These are phyloP conservation scores for Monosporozyma siamensis DNA, from an alignment of 805 yeast species.

Conservation along the genomic window DNA sequence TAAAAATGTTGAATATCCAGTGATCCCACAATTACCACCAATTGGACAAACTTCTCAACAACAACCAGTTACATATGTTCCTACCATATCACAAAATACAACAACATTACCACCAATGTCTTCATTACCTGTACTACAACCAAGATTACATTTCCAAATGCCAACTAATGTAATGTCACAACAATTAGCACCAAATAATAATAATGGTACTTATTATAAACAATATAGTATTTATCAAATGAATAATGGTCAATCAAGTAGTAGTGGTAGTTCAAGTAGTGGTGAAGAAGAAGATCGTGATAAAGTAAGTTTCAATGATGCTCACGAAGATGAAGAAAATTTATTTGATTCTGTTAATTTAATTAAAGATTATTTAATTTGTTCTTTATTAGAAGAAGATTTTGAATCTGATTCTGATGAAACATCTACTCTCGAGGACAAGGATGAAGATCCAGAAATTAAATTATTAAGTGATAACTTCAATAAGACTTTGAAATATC, in stretches of 20 bases:
- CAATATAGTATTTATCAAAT: constrained; percentile 17
- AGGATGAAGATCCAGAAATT: background rate
- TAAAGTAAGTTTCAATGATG: too few relatives aligned
- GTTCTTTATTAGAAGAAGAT: constrained; percentile 24
- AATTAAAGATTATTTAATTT: constrained; percentile 24
- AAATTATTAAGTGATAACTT: background rate
- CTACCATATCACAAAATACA: background rate
- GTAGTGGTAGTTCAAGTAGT: constrained; percentile 3
- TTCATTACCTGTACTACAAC: constrained; percentile 12
- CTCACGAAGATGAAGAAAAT: constrained; percentile 10
- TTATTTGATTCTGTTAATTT: constrained; percentile 16
- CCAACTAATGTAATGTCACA: background rate
- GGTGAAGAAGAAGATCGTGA: constrained; percentile 7
- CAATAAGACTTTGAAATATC: constrained; percentile 6
- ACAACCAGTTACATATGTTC: background rate
- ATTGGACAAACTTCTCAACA: constrained; percentile 2
- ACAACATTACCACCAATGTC: constrained; percentile 11
- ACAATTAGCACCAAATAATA: background rate
- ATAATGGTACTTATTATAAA: constrained; percentile 4
- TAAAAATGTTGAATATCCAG: constrained; percentile 5
- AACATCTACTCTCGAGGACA: too few relatives aligned
- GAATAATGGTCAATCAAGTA: constrained; percentile 8
- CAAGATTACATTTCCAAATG: constrained; percentile 5
- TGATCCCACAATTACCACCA: constrained; percentile 6
- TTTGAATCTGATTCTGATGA: constrained; percentile 9